These are phyloP conservation scores for Coelastrella sp. DNA, from an alignment of 139 green algal genomes.

Conservation along the genomic window DNA sequence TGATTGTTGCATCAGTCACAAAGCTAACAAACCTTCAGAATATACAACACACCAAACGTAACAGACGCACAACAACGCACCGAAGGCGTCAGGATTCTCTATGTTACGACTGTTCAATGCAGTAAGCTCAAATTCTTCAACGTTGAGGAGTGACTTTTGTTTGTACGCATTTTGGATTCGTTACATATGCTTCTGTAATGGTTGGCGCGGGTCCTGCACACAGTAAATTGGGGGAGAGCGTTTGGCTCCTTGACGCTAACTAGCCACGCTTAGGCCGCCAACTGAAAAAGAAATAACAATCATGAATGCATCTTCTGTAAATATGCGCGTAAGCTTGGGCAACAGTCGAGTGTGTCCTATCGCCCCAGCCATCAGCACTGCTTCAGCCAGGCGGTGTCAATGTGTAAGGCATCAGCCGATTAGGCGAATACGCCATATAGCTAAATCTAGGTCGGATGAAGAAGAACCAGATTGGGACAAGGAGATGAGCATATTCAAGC, in stretches of 20 bases:
- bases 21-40: too few species aligned
- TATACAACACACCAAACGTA: too few species aligned
- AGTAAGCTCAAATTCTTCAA: too few species aligned
- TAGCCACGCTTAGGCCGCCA: not conserved
- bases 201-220: not conserved
- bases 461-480: conserved; percentile 82
- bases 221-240: not conserved
- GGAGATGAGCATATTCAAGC: conserved; percentile 89
- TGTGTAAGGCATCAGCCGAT: not conserved
- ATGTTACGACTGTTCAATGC: too few species aligned
- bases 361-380: not conserved
- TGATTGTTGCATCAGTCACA: too few species aligned
- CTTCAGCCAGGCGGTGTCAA: not conserved
- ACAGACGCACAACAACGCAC: too few species aligned
- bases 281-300: not conserved
- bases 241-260: not conserved
- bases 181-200: too few species aligned
- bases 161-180: too few species aligned
- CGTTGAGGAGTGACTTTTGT: too few species aligned
- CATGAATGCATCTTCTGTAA: not conserved
- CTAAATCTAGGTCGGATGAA: conserved; percentile 23
- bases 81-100: too few species aligned
- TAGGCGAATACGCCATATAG: not conserved
- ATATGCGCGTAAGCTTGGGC: not conserved
- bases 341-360: not conserved